Evolutionary conservation across 768 basidiomycete species (phyloP), one percentile per base, ranked within the genome.

Genomic region (Agaricus subrufescens): DNA sequence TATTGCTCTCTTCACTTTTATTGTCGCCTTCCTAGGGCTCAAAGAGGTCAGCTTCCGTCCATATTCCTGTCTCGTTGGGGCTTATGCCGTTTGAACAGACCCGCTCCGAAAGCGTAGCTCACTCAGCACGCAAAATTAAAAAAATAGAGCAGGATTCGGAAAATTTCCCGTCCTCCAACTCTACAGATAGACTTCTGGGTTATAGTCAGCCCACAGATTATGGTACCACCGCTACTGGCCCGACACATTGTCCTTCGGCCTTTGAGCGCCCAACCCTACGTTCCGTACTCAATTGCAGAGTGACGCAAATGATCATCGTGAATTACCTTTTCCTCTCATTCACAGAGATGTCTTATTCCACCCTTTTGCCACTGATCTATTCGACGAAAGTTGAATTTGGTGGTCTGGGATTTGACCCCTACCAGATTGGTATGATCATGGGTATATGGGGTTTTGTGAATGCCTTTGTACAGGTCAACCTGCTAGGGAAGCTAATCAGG

Each of bases 371-470:
- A 10, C 67, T 80, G 47, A 67, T 77, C 40, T 78, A 71, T 54
- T 84, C 86, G 10, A 89, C 86, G 0, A 81, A 88, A 0, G 65
- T 82, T 46, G 66, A 69, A 14, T 71, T 78, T 2, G 88, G 89
- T 25, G 88, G 89, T 2, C 77, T 89, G 4, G 87, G 87, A 3
- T 71, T 91, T 40, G 69, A 75, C 25, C 85, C 89, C 0, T 76
- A 79, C 42, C 63, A 67, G 6, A 91, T 91, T 40, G 89, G 89
- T 5, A 67, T 72, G 29, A 79, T 84, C 54, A 75, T 86, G 58
- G 75, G 79, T 19, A 59, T 52, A 1, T 54, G 60, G 31, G 85
- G 86, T 6, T 56, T 82, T 14, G 61, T 75, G 52, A 83, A 80
- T 59, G 79, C 78, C 37, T 15, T 81, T 52, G 64, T 82, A 62